Conservation (phyloP, 2,329 filamentous ascomycete genomes). For the Camillea tinctor region DNA sequence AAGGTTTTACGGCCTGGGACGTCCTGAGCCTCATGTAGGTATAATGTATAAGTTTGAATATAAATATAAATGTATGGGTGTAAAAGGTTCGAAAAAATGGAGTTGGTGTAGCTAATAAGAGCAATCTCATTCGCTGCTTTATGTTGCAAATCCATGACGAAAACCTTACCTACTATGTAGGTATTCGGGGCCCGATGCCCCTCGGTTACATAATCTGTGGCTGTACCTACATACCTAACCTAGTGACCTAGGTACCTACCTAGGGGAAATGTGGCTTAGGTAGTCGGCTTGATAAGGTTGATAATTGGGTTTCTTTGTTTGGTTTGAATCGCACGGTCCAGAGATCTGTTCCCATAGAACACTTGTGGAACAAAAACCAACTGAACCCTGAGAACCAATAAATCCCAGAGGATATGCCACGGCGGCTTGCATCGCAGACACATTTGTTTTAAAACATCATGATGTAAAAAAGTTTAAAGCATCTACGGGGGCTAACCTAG, state of each 20-base stretch:
- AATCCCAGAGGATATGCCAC: background rate
- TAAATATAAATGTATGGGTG: background rate
- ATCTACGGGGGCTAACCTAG: background rate
- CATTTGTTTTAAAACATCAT: background rate
- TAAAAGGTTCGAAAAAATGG: background rate
- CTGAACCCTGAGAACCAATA: background rate
- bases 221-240: no score
- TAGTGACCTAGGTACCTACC: no score
- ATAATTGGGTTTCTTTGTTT: no score
- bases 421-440: background rate
- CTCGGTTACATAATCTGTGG: conserved; percentile 11
- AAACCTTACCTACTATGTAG: no score
- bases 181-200: conserved; percentile 12
- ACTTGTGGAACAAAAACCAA: background rate
- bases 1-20: no score
- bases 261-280: no score
- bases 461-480: background rate
- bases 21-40: no score
- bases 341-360: background rate
- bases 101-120: background rate
- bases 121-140: background rate
- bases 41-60: no score
- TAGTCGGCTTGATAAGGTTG: no score
- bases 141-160: conserved; percentile 24
- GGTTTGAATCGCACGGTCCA: background rate